phyloP scores from a whole-genome alignment of 2,329 filamentous ascomycete genomes.

The Lasiodiplodia hormozganensis region DNA sequence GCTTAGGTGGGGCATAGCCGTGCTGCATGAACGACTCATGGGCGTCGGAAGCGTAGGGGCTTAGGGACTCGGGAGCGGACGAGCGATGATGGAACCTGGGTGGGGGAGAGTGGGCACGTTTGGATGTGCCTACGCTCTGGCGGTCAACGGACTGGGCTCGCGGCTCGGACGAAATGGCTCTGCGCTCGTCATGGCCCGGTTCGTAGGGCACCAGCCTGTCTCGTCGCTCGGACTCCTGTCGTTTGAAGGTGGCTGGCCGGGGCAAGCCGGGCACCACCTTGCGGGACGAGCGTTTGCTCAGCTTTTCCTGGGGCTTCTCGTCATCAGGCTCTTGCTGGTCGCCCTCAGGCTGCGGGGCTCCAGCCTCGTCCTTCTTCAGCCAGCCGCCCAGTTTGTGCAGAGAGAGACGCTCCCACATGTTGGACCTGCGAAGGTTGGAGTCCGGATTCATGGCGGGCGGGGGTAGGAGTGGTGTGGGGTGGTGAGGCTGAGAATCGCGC shows the following conservation, averaged over 20 bases:
- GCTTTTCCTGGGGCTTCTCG: conserved; percentile 43
- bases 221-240: conserved; percentile 81
- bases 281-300: conserved; percentile 42
- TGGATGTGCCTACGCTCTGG: conserved; percentile 43
- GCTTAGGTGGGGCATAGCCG: background rate
- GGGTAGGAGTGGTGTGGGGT: background rate
- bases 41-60: conserved; percentile 36
- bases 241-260: conserved; percentile 77
- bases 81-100: conserved; percentile 45
- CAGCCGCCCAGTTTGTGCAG: conserved; percentile 50
- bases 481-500: background rate
- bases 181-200: conserved; percentile 69
- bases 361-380: conserved; percentile 48
- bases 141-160: conserved; percentile 71
- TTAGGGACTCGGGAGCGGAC: conserved; percentile 49
- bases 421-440: conserved; percentile 28
- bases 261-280: conserved; percentile 81
- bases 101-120: conserved; percentile 52
- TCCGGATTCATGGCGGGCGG: conserved; percentile 16
- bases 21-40: conserved; percentile 24
- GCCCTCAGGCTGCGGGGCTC: conserved; percentile 34
- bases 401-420: conserved; percentile 46
- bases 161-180: conserved; percentile 73
- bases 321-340: conserved; percentile 37
- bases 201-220: conserved; percentile 71